Conservation (phyloP, 768 basidiomycete species). For the Gloeostereum incarnatum region DNA sequence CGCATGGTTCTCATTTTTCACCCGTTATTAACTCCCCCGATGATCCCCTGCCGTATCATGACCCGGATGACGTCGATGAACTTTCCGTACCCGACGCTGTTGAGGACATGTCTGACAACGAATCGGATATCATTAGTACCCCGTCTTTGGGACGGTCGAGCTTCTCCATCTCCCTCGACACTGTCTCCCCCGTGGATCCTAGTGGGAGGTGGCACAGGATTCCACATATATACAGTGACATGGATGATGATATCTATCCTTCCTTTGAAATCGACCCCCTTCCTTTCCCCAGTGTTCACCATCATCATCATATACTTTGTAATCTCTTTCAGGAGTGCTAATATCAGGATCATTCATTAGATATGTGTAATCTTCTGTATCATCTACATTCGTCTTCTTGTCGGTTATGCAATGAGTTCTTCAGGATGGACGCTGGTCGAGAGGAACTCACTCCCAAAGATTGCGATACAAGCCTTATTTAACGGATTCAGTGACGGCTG, state of each 20-base stretch:
- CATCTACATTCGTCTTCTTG: conserved; percentile 1
- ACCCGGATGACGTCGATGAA: conserved; percentile 57
- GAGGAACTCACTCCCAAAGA: too few species aligned
- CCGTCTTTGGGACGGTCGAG: conserved; percentile 52
- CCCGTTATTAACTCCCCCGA: conserved; percentile 34
- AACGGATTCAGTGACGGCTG: too few species aligned
- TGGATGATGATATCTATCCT: conserved; percentile 51
- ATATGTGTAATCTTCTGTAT: conserved; percentile 2
- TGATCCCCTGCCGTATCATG: conserved; percentile 56
- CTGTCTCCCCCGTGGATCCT: conserved; percentile 41
- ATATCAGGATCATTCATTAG: conserved; percentile 9
- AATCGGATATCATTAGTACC: conserved; percentile 62
- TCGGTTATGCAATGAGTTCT: too few species aligned
- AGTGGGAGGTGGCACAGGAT: conserved; percentile 37
- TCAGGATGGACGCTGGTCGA: too few species aligned
- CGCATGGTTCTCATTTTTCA: too few species aligned
- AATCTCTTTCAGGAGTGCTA: conserved; percentile 64
- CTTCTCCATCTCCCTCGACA: conserved; percentile 45
- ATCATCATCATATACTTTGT: conserved; percentile 42
- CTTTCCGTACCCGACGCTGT: conserved; percentile 70
- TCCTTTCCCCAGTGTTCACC: conserved; percentile 51
- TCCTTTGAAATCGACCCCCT: conserved; percentile 64
- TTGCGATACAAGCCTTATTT: too few species aligned
- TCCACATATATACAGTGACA: conserved; percentile 54
- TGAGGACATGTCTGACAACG: conserved; percentile 81